phyloP scores from a whole-genome alignment of 208 protist species.

The Wallacemonas rigidus region DNA sequence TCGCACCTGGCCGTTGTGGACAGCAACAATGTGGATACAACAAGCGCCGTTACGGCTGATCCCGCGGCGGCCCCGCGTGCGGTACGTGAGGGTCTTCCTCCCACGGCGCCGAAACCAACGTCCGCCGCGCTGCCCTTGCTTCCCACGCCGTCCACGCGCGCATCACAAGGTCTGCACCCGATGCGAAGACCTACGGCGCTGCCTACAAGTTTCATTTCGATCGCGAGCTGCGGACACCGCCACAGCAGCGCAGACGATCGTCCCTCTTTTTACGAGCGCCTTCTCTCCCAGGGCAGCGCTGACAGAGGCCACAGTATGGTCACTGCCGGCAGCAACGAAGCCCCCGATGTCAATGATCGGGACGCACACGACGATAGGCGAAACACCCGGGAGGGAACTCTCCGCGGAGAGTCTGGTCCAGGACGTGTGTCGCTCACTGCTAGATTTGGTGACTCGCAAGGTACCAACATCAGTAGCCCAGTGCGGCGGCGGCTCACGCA shows the following conservation, averaged over 20 bases:
- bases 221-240: background rate
- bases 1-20: too few species aligned
- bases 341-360: background rate
- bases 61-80: too few species aligned
- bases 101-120: too few species aligned
- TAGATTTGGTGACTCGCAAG: background rate
- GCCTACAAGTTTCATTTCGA: background rate
- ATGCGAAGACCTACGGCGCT: background rate
- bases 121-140: too few species aligned
- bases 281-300: slow-evolving; percentile 7
- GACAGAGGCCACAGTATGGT: background rate
- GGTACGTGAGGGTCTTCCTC: too few species aligned
- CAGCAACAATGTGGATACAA: too few species aligned
- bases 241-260: slow-evolving; percentile 18
- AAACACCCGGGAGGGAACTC: too few species aligned
- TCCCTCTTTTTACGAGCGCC: slow-evolving; percentile 17
- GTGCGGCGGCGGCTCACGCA: background rate
- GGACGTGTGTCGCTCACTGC: background rate
- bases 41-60: too few species aligned
- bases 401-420: background rate
- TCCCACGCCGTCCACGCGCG: too few species aligned
- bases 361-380: too few species aligned
- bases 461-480: background rate
- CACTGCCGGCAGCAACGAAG: background rate
- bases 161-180: background rate